phyloP scores from a whole-genome alignment of 768 basidiomycete genomes.

The Cytidiella melzeri region DNA sequence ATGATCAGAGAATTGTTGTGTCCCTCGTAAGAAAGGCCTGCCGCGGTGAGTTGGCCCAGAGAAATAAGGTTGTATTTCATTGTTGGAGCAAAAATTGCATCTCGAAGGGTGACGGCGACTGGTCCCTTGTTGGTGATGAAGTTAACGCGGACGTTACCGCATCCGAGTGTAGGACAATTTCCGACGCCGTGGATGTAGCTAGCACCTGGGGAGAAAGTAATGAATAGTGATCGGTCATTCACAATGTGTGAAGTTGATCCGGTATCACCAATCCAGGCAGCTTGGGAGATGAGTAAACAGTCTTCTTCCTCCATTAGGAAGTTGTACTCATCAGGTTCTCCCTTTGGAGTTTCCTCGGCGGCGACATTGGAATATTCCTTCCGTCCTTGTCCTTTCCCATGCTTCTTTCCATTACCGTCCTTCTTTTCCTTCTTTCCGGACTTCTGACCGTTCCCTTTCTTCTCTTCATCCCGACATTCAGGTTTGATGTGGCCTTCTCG shows the following conservation, averaged over 20 bases:
- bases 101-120: conserved; percentile 4
- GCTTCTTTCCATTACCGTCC: neutral
- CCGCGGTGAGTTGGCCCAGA: conserved; percentile 5
- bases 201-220: conserved; percentile 5
- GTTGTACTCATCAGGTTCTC: neutral
- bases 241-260: conserved; percentile 11
- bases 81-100: conserved; percentile 11
- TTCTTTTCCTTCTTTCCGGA: neutral
- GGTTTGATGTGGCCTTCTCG: conserved; percentile 5
- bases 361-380: neutral
- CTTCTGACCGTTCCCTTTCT: conserved; percentile 3
- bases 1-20: neutral
- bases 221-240: conserved; percentile 4
- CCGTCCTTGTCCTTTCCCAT: neutral
- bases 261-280: conserved; percentile 15
- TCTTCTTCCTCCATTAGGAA: neutral
- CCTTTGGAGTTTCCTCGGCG: neutral
- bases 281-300: neutral
- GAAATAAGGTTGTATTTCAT: conserved; percentile 14
- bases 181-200: conserved; percentile 10
- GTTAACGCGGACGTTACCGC: conserved; percentile 7
- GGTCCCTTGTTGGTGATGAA: neutral
- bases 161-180: conserved; percentile 10
- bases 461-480: neutral
- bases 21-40: neutral